Evolutionary conservation across 495 filamentous ascomycete species (phyloP), one percentile per base, ranked within the genome.

Genomic region (Neurospora pannonica): DNA sequence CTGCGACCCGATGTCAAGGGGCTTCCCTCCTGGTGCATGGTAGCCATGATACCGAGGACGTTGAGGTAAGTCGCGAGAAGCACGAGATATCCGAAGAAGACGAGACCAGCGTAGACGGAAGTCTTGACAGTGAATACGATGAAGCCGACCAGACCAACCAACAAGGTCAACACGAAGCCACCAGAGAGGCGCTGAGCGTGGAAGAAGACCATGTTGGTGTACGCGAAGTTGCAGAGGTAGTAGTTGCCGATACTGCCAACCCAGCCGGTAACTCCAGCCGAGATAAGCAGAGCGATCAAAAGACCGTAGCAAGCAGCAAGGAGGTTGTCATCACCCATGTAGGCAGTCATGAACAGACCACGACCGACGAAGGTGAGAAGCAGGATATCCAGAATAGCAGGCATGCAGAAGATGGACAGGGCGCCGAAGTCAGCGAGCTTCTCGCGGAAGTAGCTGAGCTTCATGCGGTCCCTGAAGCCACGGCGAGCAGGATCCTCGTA

Each of bases 41-140:
- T 81, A 7, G 78, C 73, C 77, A 81, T 77, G 9, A 81, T 75
- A 36, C 76, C 87, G 71, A 88, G 84, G 0, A 82, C 73, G 19
- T 85, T 85, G 70, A 88, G 84, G 78, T 88, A 88, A 4, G 84
- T 85, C 4, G 87, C 85, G 34, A 88, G 75, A 3, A 85, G 79
- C 19, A 87, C 73, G 1, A 87, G 75, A 70, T 88, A 88, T 9
- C 86, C 83, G 71, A 85, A 84, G 73, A 87, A 88, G 38, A 86
- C 79, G 28, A 88, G 84, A 38, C 84, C 87, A 15, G 81, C 78
- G 31, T 38, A 69, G 2, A 76, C 48, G 3, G 74, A 71, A 10
- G 40, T 34, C 38, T 81, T 76, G 36, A 76, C n/a, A 9, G 31
- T 46, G 17, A 76, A 76, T 19, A 76, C 42, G 2, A 80, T 31